Evolutionary conservation across 140 eudicot species (phyloP), one percentile per base, ranked within the genome.

Genomic region (Artemisia princeps): DNA sequence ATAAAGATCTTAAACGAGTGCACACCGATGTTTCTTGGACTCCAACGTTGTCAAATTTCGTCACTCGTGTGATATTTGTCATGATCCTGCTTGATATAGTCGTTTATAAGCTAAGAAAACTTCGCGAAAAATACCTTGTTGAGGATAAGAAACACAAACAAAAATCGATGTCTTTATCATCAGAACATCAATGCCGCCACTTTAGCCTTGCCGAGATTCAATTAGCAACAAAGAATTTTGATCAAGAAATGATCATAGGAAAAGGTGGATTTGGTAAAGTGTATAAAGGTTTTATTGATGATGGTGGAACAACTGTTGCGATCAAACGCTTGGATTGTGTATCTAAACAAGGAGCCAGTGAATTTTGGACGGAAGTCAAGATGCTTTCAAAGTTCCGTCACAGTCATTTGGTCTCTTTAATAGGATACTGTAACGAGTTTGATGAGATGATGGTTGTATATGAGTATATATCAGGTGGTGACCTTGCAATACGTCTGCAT

Each of bases 181-280:
- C 22, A 0, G 61, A 37, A 59, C 58, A 70, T 63, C 57, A 17
- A 20, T 70, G 79, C 71, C 75, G 75, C 44, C 22, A 12, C 46
- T 75, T 75, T 62, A 10, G 10, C 6, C 46, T 75, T 42, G 44
- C 46, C 6, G 79, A 75, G 71, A 75, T 75, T 70, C 60, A 56
- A 26, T 9, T 28, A n/a, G 79, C 79, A 15, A 75, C 79, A 9
- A 75, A 75, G 55, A 10, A 58, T 44, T 75, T 75, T 33, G 71
- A 62, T 45, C 20, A 69, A 26, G 24, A 51, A 1, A 26, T 69
- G 66, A 70, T 75, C 15, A 62, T 75, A 62, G 79, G 79, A 2
- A 75, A 75, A 75, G 79, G 79, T 17, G 79, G 79, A 42, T 75
- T 68, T 8, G 79, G 79, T 44, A 69, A 62, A 40, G 80, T 75